These are phyloP conservation scores for Spiraea crenata DNA, from an alignment of 331 rosid genomes.

Conservation along the genomic window DNA sequence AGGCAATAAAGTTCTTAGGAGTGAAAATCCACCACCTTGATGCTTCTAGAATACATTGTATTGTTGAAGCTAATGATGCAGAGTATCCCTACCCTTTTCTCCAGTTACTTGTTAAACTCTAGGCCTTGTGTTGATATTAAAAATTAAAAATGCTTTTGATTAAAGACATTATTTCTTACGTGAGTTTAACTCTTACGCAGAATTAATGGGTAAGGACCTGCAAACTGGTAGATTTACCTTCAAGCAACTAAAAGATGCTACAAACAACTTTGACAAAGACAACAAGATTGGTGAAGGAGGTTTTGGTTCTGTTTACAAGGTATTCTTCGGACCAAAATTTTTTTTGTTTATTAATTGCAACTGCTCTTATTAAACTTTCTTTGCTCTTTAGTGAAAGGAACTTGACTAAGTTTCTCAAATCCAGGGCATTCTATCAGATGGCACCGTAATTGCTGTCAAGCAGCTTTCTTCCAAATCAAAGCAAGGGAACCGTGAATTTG, in stretches of 20 bases:
- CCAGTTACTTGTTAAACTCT: background rate
- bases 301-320: constrained; percentile 88
- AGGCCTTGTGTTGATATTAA: background rate
- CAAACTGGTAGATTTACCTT: constrained; percentile 50
- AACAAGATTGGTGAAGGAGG: constrained; percentile 84
- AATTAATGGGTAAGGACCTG: constrained; percentile 45
- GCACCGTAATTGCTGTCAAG: constrained; percentile 24
- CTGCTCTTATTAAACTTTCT: background rate
- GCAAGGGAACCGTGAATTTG: constrained; percentile 26
- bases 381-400: background rate
- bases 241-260: constrained; percentile 59
- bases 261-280: constrained; percentile 46
- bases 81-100: too few species aligned
- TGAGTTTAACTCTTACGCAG: constrained; percentile 25
- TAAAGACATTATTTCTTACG: background rate
- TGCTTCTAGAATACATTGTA: background rate
- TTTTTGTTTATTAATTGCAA: background rate
- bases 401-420: constrained; percentile 11
- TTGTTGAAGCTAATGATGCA: background rate
- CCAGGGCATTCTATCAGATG: constrained; percentile 24
- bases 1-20: too few species aligned
- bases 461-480: constrained; percentile 25
- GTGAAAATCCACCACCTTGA: background rate
- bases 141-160: background rate
- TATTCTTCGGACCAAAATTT: constrained; percentile 11